Base-by-base conservation (phyloP, 257 asterid species). In the Fraxinus quadrangulata region DNA sequence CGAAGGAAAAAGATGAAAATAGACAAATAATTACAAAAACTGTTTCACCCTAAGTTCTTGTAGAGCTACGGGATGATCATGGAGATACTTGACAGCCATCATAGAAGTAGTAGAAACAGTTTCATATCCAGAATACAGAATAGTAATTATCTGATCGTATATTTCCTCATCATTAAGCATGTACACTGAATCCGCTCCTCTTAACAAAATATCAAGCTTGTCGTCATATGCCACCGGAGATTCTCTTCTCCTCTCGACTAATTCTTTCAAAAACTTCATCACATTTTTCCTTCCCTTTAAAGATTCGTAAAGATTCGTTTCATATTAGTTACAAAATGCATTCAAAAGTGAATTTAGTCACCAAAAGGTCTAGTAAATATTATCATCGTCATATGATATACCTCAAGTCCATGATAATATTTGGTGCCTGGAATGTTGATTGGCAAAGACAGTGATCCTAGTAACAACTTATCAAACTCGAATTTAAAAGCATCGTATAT, bases 71-170 rank as follows among this genome's bases (percentile, higher is more conserved):
- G 91, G 97, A 82, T 91, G 90, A 68, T 92, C 96, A 80, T 90
- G 93, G 77, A 94, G 97, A 80, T 89, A 94, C 84, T 92, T 94
- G 78, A 92, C 84, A 66, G 92, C 90, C 97, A 94, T 94, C 99
- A 94, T 90, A 10, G 93, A 79, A 69, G 96, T 92, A 3, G 92
- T 90, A 13, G 99, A 92, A 36, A 90, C 92, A 21, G 99, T 94
- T 78, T 94, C 99, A 70, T 83, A 94, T 13, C 99, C 99, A 33
- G 99, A 91, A 78, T 94, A 91, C 79, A 94, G 67, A 67, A 94
- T 90, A 0, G 99, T 86, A 81, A 94, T 90, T 69, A 94, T 90
- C 69, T 90, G 93, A 79, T 92, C 97, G 7, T 91, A 78, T 28
- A 92, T 87, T 51, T 94, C 97, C 16, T 88, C 97, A 42, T 94